These are phyloP conservation scores for Trichosanthes cucumerina DNA, from an alignment of 306 rosid genomes.

Conservation along the genomic window DNA sequence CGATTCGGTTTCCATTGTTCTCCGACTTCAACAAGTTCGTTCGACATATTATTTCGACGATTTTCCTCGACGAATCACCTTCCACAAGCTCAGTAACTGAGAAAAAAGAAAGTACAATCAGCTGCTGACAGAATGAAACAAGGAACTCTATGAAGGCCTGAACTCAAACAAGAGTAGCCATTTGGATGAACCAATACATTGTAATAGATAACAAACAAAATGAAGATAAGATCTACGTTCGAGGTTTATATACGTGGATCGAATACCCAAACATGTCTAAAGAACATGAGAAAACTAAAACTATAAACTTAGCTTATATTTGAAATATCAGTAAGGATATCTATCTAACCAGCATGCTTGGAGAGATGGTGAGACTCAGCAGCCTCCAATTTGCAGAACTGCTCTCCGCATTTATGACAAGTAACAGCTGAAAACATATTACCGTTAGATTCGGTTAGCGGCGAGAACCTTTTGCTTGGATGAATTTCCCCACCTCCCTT, in stretches of 20 bases:
- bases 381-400: slow-evolving; percentile 73
- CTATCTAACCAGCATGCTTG: slow-evolving; percentile 67
- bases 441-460: slow-evolving; percentile 39
- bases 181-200: background rate
- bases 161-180: background rate
- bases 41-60: slow-evolving; percentile 82
- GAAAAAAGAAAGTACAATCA: background rate
- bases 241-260: background rate
- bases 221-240: background rate
- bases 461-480: slow-evolving; percentile 42
- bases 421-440: slow-evolving; percentile 26
- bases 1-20: slow-evolving; percentile 57
- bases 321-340: background rate
- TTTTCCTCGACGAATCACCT: slow-evolving; percentile 90
- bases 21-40: slow-evolving; percentile 75
- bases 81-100: slow-evolving; percentile 89
- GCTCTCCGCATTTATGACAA: slow-evolving; percentile 88
- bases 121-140: slow-evolving; percentile 1
- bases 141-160: background rate
- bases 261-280: background rate
- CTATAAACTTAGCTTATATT: background rate
- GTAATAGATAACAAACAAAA: background rate
- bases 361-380: slow-evolving; percentile 89
- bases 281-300: background rate
- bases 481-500: slow-evolving; percentile 28